These are phyloP conservation scores for Aspergillus sp. DNA, from an alignment of 2,329 filamentous ascomycete species.

Conservation along the genomic window DNA sequence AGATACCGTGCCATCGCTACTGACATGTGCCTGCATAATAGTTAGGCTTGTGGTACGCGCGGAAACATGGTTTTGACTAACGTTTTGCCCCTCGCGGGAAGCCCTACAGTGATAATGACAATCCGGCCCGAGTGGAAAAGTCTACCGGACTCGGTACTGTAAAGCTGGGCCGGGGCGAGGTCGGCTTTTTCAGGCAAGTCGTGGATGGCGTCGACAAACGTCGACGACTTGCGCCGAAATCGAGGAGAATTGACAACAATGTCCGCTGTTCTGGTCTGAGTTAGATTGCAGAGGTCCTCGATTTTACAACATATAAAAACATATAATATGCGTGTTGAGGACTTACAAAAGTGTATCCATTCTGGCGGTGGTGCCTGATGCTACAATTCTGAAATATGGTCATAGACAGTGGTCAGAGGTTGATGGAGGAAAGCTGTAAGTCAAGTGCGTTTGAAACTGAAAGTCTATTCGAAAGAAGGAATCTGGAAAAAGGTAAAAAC, in stretches of 20 bases:
- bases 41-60: slow-evolving; percentile 4
- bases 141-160: slow-evolving; percentile 95
- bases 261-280: slow-evolving; percentile 73
- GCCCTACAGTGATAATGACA: slow-evolving; percentile 93
- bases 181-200: slow-evolving; percentile 82
- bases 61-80: slow-evolving; percentile 50
- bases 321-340: not conserved
- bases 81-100: slow-evolving; percentile 95
- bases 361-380: slow-evolving; percentile 11
- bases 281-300: slow-evolving; percentile 26
- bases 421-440: not conserved
- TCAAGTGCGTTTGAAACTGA: not conserved
- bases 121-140: slow-evolving; percentile 97
- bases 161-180: slow-evolving; percentile 93
- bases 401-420: not conserved
- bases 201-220: slow-evolving; percentile 96
- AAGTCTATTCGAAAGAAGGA: slow-evolving; percentile 1
- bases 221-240: slow-evolving; percentile 90
- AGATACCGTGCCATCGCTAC: slow-evolving; percentile 94
- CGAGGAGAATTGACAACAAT: slow-evolving; percentile 88
- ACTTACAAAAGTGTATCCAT: slow-evolving; percentile 58
- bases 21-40: slow-evolving; percentile 74
- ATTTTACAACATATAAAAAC: not conserved
- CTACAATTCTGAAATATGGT: slow-evolving; percentile 12
- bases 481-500: not conserved